Evolutionary conservation across 2,329 filamentous ascomycete species (phyloP).

Genomic region (Pleurostoma richardsiae): DNA sequence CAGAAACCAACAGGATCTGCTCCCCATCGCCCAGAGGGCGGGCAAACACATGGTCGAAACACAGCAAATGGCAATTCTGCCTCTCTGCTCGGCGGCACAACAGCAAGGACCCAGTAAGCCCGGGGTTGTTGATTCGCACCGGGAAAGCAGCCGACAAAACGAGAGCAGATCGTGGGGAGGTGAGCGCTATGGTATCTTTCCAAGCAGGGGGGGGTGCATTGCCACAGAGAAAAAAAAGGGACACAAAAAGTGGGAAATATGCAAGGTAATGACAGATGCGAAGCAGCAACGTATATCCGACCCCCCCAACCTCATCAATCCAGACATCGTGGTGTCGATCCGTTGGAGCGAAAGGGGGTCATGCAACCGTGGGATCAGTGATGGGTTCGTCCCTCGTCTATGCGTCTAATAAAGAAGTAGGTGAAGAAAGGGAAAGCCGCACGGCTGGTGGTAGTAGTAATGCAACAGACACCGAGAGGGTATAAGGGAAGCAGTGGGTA

Average conservation of each 20-base stretch:
- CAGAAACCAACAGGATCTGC: too few relatives aligned
- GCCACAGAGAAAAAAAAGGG: slow-evolving; percentile 1
- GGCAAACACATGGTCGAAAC: too few relatives aligned
- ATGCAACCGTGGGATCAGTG: not conserved
- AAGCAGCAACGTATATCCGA: not conserved
- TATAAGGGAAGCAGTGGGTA: too few relatives aligned
- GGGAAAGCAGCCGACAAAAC: too few relatives aligned
- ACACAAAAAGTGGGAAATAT: not conserved
- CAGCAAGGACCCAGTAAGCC: too few relatives aligned
- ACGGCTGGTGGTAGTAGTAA: not conserved
- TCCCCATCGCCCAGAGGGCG: too few relatives aligned
- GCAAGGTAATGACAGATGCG: not conserved
- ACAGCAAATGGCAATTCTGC: too few relatives aligned
- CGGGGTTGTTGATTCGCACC: too few relatives aligned
- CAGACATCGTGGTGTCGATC: too few relatives aligned
- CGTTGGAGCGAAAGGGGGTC: not conserved
- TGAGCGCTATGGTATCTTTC: slow-evolving; percentile 6
- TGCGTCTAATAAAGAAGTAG: not conserved
- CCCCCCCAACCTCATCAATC: too few relatives aligned
- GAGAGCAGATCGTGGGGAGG: too few relatives aligned
- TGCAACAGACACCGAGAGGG: not conserved
- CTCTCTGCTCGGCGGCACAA: too few relatives aligned
- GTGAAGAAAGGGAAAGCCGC: not conserved
- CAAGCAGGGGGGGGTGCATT: not conserved
- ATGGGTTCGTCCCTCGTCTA: slow-evolving; percentile 2